Evolutionary conservation across 2,329 filamentous ascomycete species (phyloP).

Genomic region (Huntiella moniliformis): DNA sequence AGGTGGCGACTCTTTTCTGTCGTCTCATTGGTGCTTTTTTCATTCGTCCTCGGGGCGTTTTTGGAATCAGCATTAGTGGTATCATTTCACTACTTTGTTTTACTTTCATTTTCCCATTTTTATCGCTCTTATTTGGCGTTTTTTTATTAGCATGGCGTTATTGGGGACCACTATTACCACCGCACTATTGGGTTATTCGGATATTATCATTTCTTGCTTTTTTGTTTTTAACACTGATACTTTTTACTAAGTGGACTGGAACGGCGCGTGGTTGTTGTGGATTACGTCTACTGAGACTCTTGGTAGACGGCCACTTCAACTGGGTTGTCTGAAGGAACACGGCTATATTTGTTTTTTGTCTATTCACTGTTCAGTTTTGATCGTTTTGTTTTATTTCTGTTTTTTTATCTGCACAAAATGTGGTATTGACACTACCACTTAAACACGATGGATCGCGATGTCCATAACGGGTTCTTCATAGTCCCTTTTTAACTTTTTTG

Average conservation of each 20-base stretch:
- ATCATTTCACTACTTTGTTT: not conserved
- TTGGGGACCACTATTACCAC: not conserved
- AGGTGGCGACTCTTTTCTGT: too few relatives aligned
- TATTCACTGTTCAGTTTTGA: not conserved
- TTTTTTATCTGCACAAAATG: not conserved
- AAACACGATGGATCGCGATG: too few relatives aligned
- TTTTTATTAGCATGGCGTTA: conserved; percentile 10
- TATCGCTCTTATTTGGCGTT: conserved; percentile 1
- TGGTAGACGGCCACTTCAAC: too few relatives aligned
- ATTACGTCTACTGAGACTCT: too few relatives aligned
- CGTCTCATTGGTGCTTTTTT: too few relatives aligned
- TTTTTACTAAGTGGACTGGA: not conserved
- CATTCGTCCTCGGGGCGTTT: not conserved
- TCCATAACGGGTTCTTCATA: not conserved
- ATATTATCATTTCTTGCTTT: conserved; percentile 2
- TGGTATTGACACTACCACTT: not conserved
- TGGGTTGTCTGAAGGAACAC: too few relatives aligned
- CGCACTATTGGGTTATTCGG: conserved; percentile 1
- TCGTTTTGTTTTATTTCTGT: conserved; percentile 4
- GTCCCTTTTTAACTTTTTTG: not conserved
- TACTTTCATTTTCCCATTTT: not conserved
- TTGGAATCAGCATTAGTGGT: not conserved
- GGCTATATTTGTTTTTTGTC: not conserved
- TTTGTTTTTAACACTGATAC: not conserved
- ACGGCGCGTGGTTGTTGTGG: too few relatives aligned